Evolutionary conservation across 2,329 filamentous ascomycete species (phyloP).

Genomic region (Aspergillus puulaauensis): DNA sequence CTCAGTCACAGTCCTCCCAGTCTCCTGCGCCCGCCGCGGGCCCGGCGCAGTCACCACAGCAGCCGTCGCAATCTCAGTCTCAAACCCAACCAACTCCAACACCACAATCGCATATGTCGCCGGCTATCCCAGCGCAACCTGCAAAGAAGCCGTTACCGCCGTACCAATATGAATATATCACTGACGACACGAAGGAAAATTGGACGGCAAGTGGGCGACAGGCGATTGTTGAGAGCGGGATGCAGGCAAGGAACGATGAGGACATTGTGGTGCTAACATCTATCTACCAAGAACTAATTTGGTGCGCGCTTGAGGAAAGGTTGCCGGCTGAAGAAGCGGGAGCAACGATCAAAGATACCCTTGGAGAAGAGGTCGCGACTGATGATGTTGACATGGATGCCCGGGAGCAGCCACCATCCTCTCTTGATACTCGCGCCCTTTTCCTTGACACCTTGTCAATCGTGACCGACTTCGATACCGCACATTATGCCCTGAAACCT

Average conservation of each 20-base stretch:
- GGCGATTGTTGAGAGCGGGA: constrained; percentile 64
- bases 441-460: constrained; percentile 84
- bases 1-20: constrained; percentile 16
- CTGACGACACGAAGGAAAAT: constrained; percentile 62
- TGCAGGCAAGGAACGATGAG: constrained; percentile 64
- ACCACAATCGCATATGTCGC: constrained; percentile 13
- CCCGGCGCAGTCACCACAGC: constrained; percentile 10
- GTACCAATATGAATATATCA: constrained; percentile 75
- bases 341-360: constrained; percentile 69
- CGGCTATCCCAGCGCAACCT: constrained; percentile 14
- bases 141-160: constrained; percentile 27
- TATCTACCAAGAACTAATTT: constrained; percentile 82
- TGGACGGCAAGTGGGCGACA: constrained; percentile 71
- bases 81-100: constrained; percentile 20
- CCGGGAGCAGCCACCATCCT: constrained; percentile 39
- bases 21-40: constrained; percentile 21
- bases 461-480: constrained; percentile 69
- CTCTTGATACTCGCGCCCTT: constrained; percentile 64
- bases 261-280: constrained; percentile 68
- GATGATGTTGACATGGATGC: constrained; percentile 50
- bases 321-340: constrained; percentile 70
- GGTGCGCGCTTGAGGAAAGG: constrained; percentile 68
- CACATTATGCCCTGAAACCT: constrained; percentile 58
- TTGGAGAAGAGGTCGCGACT: constrained; percentile 55
- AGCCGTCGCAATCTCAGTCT: constrained; percentile 16